phyloP scores from a whole-genome alignment of 83 land plant species.

The Picea abies region DNA sequence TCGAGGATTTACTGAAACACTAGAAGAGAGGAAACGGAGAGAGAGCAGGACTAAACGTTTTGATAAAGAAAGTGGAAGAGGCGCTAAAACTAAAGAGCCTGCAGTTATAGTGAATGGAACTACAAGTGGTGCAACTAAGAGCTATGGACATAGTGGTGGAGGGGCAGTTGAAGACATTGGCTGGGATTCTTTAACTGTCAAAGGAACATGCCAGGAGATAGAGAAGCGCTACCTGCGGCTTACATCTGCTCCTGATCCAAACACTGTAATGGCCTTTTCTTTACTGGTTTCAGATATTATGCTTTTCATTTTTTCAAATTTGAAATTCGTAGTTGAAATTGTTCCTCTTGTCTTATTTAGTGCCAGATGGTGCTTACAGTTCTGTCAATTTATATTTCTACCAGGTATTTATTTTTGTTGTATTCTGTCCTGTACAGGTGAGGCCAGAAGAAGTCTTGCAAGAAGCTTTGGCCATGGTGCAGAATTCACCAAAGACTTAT shows the following conservation, averaged over 20 bases:
- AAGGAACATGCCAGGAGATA: conserved; percentile 96
- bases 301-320: background rate
- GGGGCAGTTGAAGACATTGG: conserved; percentile 96
- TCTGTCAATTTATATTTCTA: conserved; percentile 2
- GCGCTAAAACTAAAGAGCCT: conserved; percentile 29
- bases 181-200: conserved; percentile 95
- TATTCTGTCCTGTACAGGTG: conserved; percentile 53
- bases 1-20: conserved; percentile 70
- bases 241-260: conserved; percentile 98
- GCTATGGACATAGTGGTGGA: conserved; percentile 56
- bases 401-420: conserved; percentile 3
- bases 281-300: background rate
- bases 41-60: conserved; percentile 85
- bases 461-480: conserved; percentile 84
- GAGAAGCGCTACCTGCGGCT: conserved; percentile 94
- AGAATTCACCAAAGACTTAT: conserved; percentile 78
- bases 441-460: conserved; percentile 95
- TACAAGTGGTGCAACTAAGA: conserved; percentile 59
- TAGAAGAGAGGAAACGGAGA: conserved; percentile 85
- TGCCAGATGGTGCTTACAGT: background rate
- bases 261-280: conserved; percentile 54
- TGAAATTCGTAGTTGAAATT: background rate
- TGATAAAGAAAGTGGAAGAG: conserved; percentile 56
- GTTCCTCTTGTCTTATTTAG: background rate
- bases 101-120: conserved; percentile 26